Evolutionary conservation across 140 eudicot genomes (phyloP).

Genomic region (Bidens hawaiensis): DNA sequence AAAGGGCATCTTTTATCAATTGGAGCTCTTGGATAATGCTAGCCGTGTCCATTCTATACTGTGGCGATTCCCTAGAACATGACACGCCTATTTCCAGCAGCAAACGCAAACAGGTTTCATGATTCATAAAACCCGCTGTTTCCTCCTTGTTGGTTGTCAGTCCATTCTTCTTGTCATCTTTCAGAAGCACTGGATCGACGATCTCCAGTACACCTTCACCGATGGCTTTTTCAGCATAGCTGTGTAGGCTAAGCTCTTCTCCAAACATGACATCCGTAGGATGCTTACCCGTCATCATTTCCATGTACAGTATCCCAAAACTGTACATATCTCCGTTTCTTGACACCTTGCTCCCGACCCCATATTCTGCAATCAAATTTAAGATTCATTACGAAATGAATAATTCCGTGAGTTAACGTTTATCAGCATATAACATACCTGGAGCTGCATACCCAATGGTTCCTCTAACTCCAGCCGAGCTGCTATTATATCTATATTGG

Average conservation of each 20-base stretch:
- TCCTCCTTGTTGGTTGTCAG: too few species aligned
- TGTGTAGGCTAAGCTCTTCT: constrained; percentile 26
- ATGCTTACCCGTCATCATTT: constrained; percentile 28
- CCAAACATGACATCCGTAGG: constrained; percentile 22
- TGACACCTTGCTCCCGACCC: constrained; percentile 30
- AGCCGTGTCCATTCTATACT: too few species aligned
- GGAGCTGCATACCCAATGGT: constrained; percentile 44
- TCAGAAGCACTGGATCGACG: constrained; percentile 19
- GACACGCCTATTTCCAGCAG: too few species aligned
- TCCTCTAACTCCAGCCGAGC: too few species aligned
- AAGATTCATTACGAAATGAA: background rate
- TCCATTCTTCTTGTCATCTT: constrained; percentile 8
- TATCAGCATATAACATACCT: too few species aligned
- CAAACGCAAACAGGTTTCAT: too few species aligned
- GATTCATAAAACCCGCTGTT: too few species aligned
- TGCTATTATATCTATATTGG: too few species aligned
- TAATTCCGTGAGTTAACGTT: background rate
- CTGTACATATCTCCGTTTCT: constrained; percentile 31
- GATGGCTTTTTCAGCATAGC: constrained; percentile 19
- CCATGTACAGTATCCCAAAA: constrained; percentile 25
- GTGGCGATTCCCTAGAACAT: too few species aligned
- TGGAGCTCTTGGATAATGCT: too few species aligned
- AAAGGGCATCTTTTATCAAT: too few species aligned
- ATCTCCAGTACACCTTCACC: constrained; percentile 12
- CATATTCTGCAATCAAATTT: constrained; percentile 25